Percentiles rank a stretch among this genome's conserved stretches.
Conservation (phyloP, 257 asterid species). For the Eucommia ulmoides region DNA sequence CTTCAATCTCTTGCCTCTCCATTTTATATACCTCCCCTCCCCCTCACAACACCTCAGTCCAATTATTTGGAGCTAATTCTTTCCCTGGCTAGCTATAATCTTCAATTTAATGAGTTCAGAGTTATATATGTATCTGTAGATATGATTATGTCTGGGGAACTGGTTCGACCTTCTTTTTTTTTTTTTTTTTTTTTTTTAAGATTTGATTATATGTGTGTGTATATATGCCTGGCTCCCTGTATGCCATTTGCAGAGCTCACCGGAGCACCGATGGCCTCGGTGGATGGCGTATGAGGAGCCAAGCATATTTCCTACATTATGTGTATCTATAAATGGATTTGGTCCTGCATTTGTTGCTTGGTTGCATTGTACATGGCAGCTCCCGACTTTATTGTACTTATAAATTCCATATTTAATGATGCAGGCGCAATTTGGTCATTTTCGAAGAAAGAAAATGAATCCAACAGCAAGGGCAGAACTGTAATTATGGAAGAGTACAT, state of each 20-base stretch:
- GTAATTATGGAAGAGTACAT: too few relatives aligned
- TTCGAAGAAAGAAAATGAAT: background rate
- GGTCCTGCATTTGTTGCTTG: background rate
- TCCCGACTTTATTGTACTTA: background rate
- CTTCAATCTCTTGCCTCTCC: too few relatives aligned
- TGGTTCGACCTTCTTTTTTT: too few relatives aligned
- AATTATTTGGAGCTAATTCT: too few relatives aligned
- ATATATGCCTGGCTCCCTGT: conserved; percentile 99
- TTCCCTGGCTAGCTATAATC: too few relatives aligned
- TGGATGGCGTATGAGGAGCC: conserved; percentile 99
- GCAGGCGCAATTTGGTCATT: background rate
- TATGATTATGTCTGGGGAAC: too few relatives aligned
- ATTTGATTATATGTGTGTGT: background rate
- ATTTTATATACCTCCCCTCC: too few relatives aligned
- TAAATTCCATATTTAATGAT: background rate
- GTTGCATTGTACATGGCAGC: background rate
- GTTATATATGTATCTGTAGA: too few relatives aligned
- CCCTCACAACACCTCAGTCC: too few relatives aligned
- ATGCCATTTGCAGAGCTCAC: conserved; percentile 92
- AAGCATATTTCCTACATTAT: conserved; percentile 46
- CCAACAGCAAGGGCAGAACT: background rate
- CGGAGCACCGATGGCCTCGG: conserved; percentile 61
- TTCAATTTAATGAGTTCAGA: too few relatives aligned
- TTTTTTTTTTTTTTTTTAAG: too few relatives aligned
- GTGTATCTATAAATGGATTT: conserved; percentile 3